Percentiles rank a stretch among this genome's conserved stretches.
phyloP scores from a whole-genome alignment of 345 rosid species.

The Heritiera fomes region DNA sequence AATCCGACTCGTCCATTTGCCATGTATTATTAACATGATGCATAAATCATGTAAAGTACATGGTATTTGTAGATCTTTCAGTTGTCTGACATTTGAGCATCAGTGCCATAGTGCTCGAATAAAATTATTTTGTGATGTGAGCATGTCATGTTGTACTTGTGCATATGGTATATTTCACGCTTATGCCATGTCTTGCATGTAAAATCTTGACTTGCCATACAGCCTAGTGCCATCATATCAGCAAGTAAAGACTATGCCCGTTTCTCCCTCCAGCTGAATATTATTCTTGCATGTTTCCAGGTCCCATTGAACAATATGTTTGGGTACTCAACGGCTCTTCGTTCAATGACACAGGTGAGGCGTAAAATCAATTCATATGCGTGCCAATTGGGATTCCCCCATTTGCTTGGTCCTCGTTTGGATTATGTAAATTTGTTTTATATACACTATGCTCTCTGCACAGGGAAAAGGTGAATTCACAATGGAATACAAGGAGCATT shows the following conservation, averaged over 20 bases:
- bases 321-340: conserved; percentile 93
- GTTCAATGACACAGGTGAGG: conserved; percentile 94
- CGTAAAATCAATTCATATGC: background rate
- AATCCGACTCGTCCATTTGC: too few relatives aligned
- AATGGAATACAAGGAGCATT: conserved; percentile 98
- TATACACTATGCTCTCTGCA: background rate
- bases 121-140: background rate
- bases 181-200: background rate
- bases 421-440: background rate
- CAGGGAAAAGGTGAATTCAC: conserved; percentile 99
- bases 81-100: conserved; percentile 7
- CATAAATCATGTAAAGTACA: background rate
- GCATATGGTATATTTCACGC: background rate
- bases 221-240: background rate
- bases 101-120: background rate
- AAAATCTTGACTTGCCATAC: background rate
- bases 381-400: background rate
- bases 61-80: background rate
- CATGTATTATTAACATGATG: background rate
- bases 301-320: conserved; percentile 98
- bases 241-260: background rate
- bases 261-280: background rate
- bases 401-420: background rate
- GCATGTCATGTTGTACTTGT: background rate
- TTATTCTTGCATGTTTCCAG: conserved; percentile 36